Base-by-base conservation (phyloP, 139 green algal species). In the Micractinium conductrix region DNA sequence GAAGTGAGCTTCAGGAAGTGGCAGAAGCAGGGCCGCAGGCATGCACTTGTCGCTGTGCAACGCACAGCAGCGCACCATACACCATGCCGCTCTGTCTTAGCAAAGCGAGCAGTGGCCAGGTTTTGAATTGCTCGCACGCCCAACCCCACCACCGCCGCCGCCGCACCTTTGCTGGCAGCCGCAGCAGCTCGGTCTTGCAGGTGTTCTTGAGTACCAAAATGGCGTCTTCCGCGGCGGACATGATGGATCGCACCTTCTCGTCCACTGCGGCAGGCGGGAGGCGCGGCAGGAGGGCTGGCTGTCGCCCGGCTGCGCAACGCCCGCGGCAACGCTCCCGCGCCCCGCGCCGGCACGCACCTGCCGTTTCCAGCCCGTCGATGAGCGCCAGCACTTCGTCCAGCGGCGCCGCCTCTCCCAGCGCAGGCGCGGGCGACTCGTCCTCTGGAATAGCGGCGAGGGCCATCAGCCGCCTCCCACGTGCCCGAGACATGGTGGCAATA, bases 81-180 rank as follows among this genome's bases (percentile, higher is more conserved):
- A n/a, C n/a, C n/a, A n/a, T n/a, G n/a, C n/a, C n/a, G n/a, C n/a
- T n/a, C n/a, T n/a, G n/a, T n/a, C n/a, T n/a, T n/a, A n/a, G n/a
- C n/a, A n/a, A n/a, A n/a, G n/a, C n/a, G n/a, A n/a, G n/a, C n/a
- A n/a, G n/a, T n/a, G n/a, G n/a, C n/a, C n/a, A n/a, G n/a, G n/a
- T n/a, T n/a, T n/a, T n/a, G n/a, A n/a, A n/a, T n/a, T n/a, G n/a
- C n/a, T n/a, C n/a, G n/a, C n/a, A n/a, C n/a, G n/a, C n/a, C n/a
- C n/a, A n/a, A n/a, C n/a, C n/a, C n/a, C n/a, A n/a, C n/a, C 8
- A 6, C 28, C 2, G 16, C 21, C 2, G 72, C 45, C 26, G 38
- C 67, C 19, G 30, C 73, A 85, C 86, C 80, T 83, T 74, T 37
- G 85, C 85, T 16, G 86, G 86, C 28, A 89, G n/a, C 21, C 42